Conservation (phyloP, 2,329 filamentous ascomycete genomes). For the Orbilia brochopaga region DNA sequence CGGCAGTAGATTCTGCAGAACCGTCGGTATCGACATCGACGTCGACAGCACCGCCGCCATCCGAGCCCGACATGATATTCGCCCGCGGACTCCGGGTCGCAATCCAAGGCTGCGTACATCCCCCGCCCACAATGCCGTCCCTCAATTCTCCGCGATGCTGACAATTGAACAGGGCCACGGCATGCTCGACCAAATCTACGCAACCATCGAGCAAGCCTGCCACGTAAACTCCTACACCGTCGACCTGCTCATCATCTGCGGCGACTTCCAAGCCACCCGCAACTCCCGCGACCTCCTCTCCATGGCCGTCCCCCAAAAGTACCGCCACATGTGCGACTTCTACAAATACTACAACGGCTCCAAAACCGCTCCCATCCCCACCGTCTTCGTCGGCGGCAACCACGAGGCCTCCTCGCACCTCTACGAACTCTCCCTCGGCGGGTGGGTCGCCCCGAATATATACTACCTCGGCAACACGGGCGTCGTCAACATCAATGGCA, state of each 20-base stretch:
- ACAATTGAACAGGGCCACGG: conserved; percentile 76
- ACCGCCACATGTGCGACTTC: conserved; percentile 86
- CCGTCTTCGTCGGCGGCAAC: conserved; percentile 91
- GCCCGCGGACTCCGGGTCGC: conserved; percentile 72
- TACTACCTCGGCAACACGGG: conserved; percentile 96
- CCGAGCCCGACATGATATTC: conserved; percentile 51
- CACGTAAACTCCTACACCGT: conserved; percentile 64
- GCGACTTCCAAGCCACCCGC: conserved; percentile 92
- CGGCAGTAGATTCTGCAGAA: conserved; percentile 4
- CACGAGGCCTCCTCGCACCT: conserved; percentile 91
- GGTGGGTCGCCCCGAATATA: conserved; percentile 95
- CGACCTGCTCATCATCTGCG: conserved; percentile 91
- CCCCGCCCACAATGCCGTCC: conserved; percentile 20
- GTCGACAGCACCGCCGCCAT: background rate
- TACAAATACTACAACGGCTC: conserved; percentile 88
- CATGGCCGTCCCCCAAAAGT: conserved; percentile 89
- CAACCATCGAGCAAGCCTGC: conserved; percentile 73
- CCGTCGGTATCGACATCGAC: conserved; percentile 10
- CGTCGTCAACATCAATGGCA: conserved; percentile 78
- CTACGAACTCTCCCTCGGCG: conserved; percentile 89
- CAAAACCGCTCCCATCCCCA: conserved; percentile 80
- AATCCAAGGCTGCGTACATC: conserved; percentile 81
- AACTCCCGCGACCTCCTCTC: conserved; percentile 86
- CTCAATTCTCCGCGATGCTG: background rate
- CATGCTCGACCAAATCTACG: conserved; percentile 87